Percentiles rank a stretch among this genome's conserved stretches.
phyloP scores from a whole-genome alignment of 2,329 filamentous ascomycete species.

The Capronia americana region DNA sequence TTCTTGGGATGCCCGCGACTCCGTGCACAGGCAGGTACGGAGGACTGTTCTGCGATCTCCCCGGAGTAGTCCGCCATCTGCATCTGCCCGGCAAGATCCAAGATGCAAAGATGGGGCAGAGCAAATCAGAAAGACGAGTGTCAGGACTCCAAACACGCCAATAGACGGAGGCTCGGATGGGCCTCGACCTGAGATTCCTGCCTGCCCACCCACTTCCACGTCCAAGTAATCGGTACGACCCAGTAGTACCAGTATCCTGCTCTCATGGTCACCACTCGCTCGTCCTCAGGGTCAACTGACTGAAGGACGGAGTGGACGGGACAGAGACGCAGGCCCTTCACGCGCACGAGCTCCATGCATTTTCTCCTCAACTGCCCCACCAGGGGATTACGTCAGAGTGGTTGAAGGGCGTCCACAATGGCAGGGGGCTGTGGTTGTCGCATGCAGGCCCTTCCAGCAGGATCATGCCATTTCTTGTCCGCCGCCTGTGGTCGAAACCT shows the following conservation, averaged over 20 bases:
- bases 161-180: neutral
- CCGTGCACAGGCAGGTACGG: neutral
- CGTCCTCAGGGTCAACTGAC: neutral
- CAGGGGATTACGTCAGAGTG: slow-evolving; percentile 6
- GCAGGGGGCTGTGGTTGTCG: neutral
- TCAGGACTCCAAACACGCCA: neutral
- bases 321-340: no score
- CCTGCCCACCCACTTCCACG: no score
- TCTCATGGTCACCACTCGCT: neutral
- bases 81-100: slow-evolving; percentile 21
- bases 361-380: slow-evolving; percentile 6
- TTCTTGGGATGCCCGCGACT: neutral
- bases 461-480: neutral
- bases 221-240: no score
- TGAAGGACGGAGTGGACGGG: no score
- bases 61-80: slow-evolving; percentile 19
- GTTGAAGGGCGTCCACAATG: neutral
- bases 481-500: neutral
- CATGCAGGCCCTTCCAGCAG: neutral
- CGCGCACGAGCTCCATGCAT: neutral
- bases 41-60: slow-evolving; percentile 9
- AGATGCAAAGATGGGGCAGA: slow-evolving; percentile 7
- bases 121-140: neutral
- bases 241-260: neutral
- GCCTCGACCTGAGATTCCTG: neutral